A percentile compares a stretch with the other conserved stretches of the same genome.
phyloP scores from a whole-genome alignment of 768 basidiomycete genomes.

The Xerocomellus chrysenteron region DNA sequence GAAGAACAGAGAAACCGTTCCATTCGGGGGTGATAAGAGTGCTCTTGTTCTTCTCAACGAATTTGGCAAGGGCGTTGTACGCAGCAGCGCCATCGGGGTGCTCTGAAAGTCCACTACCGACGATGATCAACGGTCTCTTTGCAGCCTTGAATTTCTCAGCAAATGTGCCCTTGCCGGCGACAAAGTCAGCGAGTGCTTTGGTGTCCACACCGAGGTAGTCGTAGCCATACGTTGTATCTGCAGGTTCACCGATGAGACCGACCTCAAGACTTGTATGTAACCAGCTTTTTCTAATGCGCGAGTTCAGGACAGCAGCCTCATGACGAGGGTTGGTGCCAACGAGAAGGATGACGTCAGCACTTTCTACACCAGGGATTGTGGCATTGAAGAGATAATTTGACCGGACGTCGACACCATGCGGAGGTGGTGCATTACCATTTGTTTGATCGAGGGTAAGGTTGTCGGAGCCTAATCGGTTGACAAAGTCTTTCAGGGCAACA shows the following conservation, averaged over 20 bases:
- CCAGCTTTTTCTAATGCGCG: conserved; percentile 95
- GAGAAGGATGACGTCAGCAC: conserved; percentile 89
- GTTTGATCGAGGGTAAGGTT: conserved; percentile 82
- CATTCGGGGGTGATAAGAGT: conserved; percentile 84
- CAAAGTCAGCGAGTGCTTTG: conserved; percentile 73
- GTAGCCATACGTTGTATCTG: conserved; percentile 90
- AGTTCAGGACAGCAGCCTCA: conserved; percentile 96
- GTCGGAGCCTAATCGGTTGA: conserved; percentile 93
- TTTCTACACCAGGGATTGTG: conserved; percentile 86
- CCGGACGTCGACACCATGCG: conserved; percentile 84
- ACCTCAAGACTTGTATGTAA: conserved; percentile 83
- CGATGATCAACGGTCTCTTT: conserved; percentile 88
- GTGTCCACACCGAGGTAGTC: conserved; percentile 82
- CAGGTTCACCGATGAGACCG: conserved; percentile 87
- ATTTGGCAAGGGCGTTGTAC: conserved; percentile 74
- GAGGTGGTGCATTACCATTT: conserved; percentile 65
- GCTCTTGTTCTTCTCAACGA: conserved; percentile 73
- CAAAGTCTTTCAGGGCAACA: conserved; percentile 88
- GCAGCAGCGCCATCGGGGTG: conserved; percentile 80
- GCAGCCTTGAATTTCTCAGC: conserved; percentile 85
- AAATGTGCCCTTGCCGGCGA: conserved; percentile 76
- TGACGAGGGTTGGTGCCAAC: conserved; percentile 97
- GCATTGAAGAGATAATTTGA: conserved; percentile 97
- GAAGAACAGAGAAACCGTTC: conserved; percentile 93
- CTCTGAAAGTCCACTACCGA: conserved; percentile 85